A percentile compares a stretch with the other conserved stretches of the same genome.
phyloP scores from a whole-genome alignment of 116 monocot genomes.

The Phalaenopsis hybrid region DNA sequence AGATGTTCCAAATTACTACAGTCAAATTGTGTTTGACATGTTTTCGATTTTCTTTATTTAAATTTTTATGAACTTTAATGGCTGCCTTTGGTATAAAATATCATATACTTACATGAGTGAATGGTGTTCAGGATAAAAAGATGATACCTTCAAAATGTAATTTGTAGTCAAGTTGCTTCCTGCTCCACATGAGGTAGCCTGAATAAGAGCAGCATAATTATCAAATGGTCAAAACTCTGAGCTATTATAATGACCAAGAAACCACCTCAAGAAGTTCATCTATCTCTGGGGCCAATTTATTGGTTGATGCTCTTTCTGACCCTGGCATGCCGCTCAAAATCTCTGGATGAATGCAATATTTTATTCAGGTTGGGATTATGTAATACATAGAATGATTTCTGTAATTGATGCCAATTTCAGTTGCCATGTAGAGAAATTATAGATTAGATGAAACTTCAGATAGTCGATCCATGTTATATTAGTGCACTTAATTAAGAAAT shows the following conservation, averaged over 20 bases:
- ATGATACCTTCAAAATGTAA: conserved; percentile 35
- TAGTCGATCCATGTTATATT: neutral
- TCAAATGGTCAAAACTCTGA: neutral
- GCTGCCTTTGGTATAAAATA: neutral
- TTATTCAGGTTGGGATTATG: neutral
- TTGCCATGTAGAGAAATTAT: neutral
- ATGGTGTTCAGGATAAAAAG: neutral
- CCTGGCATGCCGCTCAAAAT: neutral
- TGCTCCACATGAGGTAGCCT: conserved; percentile 30
- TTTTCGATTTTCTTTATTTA: neutral
- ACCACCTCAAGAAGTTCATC: conserved; percentile 33
- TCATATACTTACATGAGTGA: neutral
- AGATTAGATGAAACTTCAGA: neutral
- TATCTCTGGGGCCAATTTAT: conserved; percentile 24
- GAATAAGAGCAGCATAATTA: conserved; percentile 2
- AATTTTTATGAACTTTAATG: neutral
- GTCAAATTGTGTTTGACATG: neutral
- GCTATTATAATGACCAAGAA: neutral
- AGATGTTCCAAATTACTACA: neutral
- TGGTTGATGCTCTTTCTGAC: conserved; percentile 18
- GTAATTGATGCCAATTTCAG: neutral
- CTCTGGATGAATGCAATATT: neutral
- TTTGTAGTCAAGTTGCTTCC: conserved; percentile 29
- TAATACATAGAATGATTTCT: neutral
- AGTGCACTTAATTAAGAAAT: neutral